Evolutionary conservation across 2,329 filamentous ascomycete genomes (phyloP).

Genomic region (Onygena corvina): DNA sequence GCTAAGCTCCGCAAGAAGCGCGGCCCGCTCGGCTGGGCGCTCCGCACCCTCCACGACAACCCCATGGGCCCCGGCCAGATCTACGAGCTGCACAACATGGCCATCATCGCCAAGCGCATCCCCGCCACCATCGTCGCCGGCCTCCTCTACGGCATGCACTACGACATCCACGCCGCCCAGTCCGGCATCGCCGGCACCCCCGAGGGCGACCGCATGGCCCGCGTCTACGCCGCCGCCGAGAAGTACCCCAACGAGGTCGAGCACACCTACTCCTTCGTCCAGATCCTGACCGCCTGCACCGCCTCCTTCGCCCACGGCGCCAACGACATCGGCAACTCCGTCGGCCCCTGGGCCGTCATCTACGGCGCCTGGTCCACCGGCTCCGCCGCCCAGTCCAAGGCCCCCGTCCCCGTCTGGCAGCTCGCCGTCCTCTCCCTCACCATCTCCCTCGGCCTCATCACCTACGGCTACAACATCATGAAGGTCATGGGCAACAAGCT

Average conservation of each 20-base stretch:
- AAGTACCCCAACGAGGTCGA: constrained; percentile 62
- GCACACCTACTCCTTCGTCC: constrained; percentile 45
- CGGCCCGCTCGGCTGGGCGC: constrained; percentile 66
- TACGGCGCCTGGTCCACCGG: constrained; percentile 57
- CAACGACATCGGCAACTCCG: constrained; percentile 64
- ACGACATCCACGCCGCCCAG: constrained; percentile 71
- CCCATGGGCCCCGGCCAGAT: constrained; percentile 59
- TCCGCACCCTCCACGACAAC: constrained; percentile 64
- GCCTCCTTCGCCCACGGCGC: constrained; percentile 53
- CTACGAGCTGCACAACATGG: constrained; percentile 62
- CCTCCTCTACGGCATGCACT: constrained; percentile 61
- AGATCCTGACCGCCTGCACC: constrained; percentile 42
- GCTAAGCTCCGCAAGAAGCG: constrained; percentile 49
- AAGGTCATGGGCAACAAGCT: constrained; percentile 76
- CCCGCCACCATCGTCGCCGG: constrained; percentile 55
- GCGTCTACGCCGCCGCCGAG: constrained; percentile 51
- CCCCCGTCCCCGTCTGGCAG: constrained; percentile 61
- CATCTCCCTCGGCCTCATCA: constrained; percentile 56
- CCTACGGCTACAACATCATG: constrained; percentile 77
- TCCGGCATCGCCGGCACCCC: constrained; percentile 58
- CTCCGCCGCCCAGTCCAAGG: constrained; percentile 48
- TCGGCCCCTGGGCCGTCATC: constrained; percentile 58
- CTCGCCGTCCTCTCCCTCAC: constrained; percentile 54
- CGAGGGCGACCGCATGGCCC: constrained; percentile 58
- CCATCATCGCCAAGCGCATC: constrained; percentile 50